These are phyloP conservation scores for Acorus calamus DNA, from an alignment of 106 monocot genomes.

Conservation along the genomic window DNA sequence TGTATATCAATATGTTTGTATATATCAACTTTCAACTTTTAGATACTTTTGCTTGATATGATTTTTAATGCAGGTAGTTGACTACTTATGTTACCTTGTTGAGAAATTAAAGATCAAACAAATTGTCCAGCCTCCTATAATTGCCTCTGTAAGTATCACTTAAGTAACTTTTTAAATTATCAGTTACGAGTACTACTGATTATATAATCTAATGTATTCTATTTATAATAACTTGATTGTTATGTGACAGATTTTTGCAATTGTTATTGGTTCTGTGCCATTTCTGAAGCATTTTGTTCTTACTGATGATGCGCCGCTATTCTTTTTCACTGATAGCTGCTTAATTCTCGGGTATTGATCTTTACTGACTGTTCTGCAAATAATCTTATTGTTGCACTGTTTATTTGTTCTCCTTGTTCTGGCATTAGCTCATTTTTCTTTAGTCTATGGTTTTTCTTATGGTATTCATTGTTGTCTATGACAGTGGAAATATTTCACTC, in stretches of 20 bases:
- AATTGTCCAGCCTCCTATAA: slow-evolving; percentile 80
- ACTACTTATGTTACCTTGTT: slow-evolving; percentile 23
- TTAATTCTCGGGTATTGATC: slow-evolving; percentile 80
- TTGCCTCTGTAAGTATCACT: slow-evolving; percentile 71
- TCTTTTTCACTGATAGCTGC: slow-evolving; percentile 96
- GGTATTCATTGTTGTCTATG: too few relatives aligned
- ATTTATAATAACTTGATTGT: background rate
- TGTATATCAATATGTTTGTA: too few relatives aligned
- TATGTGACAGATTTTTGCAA: slow-evolving; percentile 56
- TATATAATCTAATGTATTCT: too few relatives aligned
- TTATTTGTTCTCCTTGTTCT: slow-evolving; percentile 29
- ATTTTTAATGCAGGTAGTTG: background rate
- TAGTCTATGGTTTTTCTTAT: too few relatives aligned
- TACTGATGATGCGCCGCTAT: slow-evolving; percentile 77
- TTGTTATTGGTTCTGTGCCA: slow-evolving; percentile 66
- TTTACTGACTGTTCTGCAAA: background rate
- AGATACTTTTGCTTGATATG: too few relatives aligned
- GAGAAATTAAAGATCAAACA: slow-evolving; percentile 65
- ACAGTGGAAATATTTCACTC: too few relatives aligned
- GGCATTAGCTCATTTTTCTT: background rate
- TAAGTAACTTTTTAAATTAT: background rate
- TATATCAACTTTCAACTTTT: too few relatives aligned
- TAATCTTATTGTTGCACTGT: background rate
- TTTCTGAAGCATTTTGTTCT: slow-evolving; percentile 77
- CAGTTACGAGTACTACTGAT: background rate